Percentiles rank a stretch among this genome's conserved stretches.
phyloP scores from a whole-genome alignment of 2,329 filamentous ascomycete genomes.

The Talaromyces piceae region DNA sequence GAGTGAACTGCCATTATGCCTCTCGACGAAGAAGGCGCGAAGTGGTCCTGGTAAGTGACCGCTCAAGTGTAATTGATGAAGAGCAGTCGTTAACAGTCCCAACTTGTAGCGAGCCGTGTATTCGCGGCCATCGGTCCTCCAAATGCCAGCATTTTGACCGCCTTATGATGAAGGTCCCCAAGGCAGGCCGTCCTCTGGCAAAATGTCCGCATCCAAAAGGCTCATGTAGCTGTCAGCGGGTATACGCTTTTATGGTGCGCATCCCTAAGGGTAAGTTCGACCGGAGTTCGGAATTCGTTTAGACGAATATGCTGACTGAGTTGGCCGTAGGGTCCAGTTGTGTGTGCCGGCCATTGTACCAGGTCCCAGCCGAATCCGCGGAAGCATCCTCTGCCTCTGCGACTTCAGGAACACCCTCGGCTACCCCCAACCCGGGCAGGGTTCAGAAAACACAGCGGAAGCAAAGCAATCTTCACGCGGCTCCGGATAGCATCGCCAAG shows the following conservation, averaged over 20 bases:
- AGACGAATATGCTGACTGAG: not conserved
- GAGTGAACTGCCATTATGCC: slow-evolving; percentile 27
- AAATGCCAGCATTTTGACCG: slow-evolving; percentile 44
- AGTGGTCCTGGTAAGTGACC: slow-evolving; percentile 38
- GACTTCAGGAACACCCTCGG: slow-evolving; percentile 14
- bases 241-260: slow-evolving; percentile 38
- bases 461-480: slow-evolving; percentile 26
- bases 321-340: slow-evolving; percentile 29
- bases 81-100: not conserved
- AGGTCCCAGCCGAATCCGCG: slow-evolving; percentile 23
- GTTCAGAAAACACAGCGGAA: slow-evolving; percentile 29
- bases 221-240: slow-evolving; percentile 35
- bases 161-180: slow-evolving; percentile 44
- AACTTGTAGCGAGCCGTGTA: slow-evolving; percentile 37
- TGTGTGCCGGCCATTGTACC: slow-evolving; percentile 35
- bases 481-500: slow-evolving; percentile 28
- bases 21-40: slow-evolving; percentile 37
- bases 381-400: slow-evolving; percentile 16
- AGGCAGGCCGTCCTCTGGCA: slow-evolving; percentile 40
- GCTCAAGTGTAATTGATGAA: not conserved
- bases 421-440: slow-evolving; percentile 20
- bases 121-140: slow-evolving; percentile 42
- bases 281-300: not conserved
- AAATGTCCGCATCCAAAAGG: slow-evolving; percentile 41
- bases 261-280: slow-evolving; percentile 34